phyloP scores from a whole-genome alignment of 768 basidiomycete genomes.

The Russula sp. region DNA sequence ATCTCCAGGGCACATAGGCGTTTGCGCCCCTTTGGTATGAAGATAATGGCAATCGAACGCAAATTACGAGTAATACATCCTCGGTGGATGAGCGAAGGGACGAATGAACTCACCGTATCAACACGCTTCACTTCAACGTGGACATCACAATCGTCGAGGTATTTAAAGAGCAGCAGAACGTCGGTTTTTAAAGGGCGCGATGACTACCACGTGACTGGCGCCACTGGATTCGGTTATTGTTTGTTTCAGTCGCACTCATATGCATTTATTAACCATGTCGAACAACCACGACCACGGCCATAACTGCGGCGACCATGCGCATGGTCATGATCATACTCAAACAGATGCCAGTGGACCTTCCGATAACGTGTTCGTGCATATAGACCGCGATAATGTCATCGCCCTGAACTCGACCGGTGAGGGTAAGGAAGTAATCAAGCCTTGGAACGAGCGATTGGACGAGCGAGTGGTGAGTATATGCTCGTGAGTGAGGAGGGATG shows the following conservation, averaged over 20 bases:
- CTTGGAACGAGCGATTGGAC: constrained; percentile 74
- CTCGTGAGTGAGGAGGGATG: neutral
- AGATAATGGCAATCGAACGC: constrained; percentile 68
- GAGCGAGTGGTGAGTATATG: constrained; percentile 53
- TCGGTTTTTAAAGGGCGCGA: too few relatives aligned
- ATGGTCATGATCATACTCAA: constrained; percentile 45
- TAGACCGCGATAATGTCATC: constrained; percentile 75
- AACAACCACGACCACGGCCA: constrained; percentile 47
- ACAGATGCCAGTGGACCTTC: constrained; percentile 46
- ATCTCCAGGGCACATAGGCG: constrained; percentile 68
- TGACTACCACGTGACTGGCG: neutral
- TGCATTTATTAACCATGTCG: constrained; percentile 35
- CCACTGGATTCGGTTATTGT: too few relatives aligned
- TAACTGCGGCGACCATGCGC: constrained; percentile 52
- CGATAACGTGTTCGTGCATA: constrained; percentile 67
- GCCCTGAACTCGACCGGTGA: constrained; percentile 61
- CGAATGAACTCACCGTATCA: constrained; percentile 26
- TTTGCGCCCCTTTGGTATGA: constrained; percentile 62
- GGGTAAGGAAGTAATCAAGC: constrained; percentile 67
- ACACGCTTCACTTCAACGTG: neutral
- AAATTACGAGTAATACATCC: constrained; percentile 78
- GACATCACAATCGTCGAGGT: too few relatives aligned
- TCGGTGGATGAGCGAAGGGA: constrained; percentile 25
- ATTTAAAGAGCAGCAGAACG: too few relatives aligned
- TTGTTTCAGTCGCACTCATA: too few relatives aligned